Evolutionary conservation across 208 protist species (phyloP), one percentile per base, ranked within the genome.

Genomic region (Trypanosoma caninum): DNA sequence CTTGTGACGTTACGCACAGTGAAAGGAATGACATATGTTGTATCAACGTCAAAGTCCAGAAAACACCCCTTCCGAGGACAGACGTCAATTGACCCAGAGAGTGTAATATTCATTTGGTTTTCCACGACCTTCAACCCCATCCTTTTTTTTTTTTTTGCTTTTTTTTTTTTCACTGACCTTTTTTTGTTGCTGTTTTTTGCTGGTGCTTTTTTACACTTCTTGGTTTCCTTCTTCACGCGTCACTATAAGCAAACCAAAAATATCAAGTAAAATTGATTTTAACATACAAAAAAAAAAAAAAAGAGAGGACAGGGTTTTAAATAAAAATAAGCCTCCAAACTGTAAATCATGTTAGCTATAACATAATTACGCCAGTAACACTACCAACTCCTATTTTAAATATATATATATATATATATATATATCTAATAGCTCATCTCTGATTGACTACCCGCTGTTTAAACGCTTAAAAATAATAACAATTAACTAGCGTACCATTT

Each of bases 41-140:
- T 91, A 56, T 89, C 82, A n/a, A 88, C 74, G 57, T 93, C 85
- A 65, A 85, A 90, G 63, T 96, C 87, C 50, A 84, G 81, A 64
- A 88, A 96, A 67, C 91, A 82, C 2, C 82, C 89, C 8, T 53
- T 25, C n/a, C 51, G 20, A 1, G 89, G 88, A 58, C 78, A 11
- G 74, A 65, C 61, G 80, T 76, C 37, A 87, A 66, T 62, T 56
- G 34, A 23, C 20, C 14, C n/a, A 10, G 20, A 10, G 14, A 48
- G 38, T 14, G 11, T 28, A 2, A 3, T 33, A 38, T 56, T 20
- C 7, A 31, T 6, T 10, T 20, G 30, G 11, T 28, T 1, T 5
- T n/a, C 46, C 31, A 1, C 18, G 6, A 16, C 42, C 14, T 14
- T 4, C 42, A n/a, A 35, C 14, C 5, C 4, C 11, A n/a, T 3